phyloP scores from a whole-genome alignment of 495 filamentous ascomycete genomes.

The Tuber melanosporum region DNA sequence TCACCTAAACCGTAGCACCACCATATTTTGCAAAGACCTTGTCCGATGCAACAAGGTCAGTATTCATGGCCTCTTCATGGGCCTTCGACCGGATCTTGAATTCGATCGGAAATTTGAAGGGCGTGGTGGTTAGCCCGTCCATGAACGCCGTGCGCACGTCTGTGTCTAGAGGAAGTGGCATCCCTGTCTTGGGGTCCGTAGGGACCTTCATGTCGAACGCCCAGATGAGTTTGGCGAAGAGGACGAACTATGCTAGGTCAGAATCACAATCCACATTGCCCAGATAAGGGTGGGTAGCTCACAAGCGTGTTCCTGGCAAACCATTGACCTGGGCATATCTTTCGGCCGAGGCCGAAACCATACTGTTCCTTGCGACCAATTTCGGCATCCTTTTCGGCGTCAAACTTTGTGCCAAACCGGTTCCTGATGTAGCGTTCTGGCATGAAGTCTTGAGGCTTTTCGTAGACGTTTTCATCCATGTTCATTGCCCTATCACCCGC shows the following conservation, averaged over 20 bases:
- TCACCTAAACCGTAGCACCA: slow-evolving; percentile 3
- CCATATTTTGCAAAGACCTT: slow-evolving; percentile 1
- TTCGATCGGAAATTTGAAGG: slow-evolving; percentile 5
- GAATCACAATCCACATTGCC: background rate
- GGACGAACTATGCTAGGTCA: slow-evolving; percentile 5
- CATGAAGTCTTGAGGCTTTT: slow-evolving; percentile 40
- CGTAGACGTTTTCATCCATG: slow-evolving; percentile 38
- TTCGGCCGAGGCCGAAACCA: slow-evolving; percentile 9
- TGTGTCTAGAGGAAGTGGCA: background rate
- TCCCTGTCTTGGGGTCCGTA: slow-evolving; percentile 10
- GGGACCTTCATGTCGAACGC: slow-evolving; percentile 13
- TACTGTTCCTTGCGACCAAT: slow-evolving; percentile 10
- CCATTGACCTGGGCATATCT: slow-evolving; percentile 9
- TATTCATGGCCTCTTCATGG: slow-evolving; percentile 6
- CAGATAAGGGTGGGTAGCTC: background rate
- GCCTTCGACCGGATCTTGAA: slow-evolving; percentile 9
- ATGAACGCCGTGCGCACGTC: slow-evolving; percentile 8
- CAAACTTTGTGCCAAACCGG: slow-evolving; percentile 14
- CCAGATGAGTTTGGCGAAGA: slow-evolving; percentile 11
- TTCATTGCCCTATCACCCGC: slow-evolving; percentile 35
- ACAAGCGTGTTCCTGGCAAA: slow-evolving; percentile 12
- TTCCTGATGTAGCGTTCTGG: slow-evolving; percentile 39
- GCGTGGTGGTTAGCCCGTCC: slow-evolving; percentile 7
- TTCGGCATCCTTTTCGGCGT: slow-evolving; percentile 1
- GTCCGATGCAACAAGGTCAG: background rate